Evolutionary conservation across 2,329 filamentous ascomycete genomes (phyloP).

Genomic region (Fonsecaea multimorphosa): DNA sequence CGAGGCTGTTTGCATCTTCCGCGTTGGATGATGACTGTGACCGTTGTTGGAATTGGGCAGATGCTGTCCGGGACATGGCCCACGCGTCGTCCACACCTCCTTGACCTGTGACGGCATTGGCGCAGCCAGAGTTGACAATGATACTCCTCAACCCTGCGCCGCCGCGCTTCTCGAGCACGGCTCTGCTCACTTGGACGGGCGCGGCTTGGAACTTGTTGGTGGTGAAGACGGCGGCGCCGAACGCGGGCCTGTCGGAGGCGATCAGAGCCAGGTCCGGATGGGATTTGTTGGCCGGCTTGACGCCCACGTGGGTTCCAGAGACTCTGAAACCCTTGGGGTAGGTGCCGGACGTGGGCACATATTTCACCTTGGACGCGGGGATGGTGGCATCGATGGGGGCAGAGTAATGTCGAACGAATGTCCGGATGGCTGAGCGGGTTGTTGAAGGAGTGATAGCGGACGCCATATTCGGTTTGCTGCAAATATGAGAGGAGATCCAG

Average conservation of each 20-base stretch:
- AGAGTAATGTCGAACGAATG: conserved; percentile 46
- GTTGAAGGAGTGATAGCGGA: conserved; percentile 13
- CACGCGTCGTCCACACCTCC: conserved; percentile 87
- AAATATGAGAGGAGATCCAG: neutral
- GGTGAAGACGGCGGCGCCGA: conserved; percentile 91
- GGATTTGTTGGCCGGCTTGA: conserved; percentile 89
- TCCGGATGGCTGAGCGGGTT: conserved; percentile 26
- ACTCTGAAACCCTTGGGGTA: conserved; percentile 91
- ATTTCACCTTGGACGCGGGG: conserved; percentile 84
- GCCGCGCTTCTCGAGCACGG: conserved; percentile 69
- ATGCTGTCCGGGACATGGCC: conserved; percentile 79
- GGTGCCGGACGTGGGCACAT: conserved; percentile 80
- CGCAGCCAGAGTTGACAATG: conserved; percentile 93
- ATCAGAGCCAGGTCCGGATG: conserved; percentile 91
- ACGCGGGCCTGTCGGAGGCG: conserved; percentile 82
- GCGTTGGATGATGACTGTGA: conserved; percentile 32
- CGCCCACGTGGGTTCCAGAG: conserved; percentile 86
- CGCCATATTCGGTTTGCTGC: conserved; percentile 18
- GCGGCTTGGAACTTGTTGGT: conserved; percentile 98
- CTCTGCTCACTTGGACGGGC: conserved; percentile 82
- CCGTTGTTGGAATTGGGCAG: conserved; percentile 63
- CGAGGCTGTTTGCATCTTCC: conserved; percentile 69
- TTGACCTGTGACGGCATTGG: conserved; percentile 94
- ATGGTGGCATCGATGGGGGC: conserved; percentile 59
- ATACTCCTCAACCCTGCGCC: conserved; percentile 78